Percentiles rank a stretch among this genome's conserved stretches.
Conservation (phyloP, 257 asterid genomes). For the Cruciata laevipes region DNA sequence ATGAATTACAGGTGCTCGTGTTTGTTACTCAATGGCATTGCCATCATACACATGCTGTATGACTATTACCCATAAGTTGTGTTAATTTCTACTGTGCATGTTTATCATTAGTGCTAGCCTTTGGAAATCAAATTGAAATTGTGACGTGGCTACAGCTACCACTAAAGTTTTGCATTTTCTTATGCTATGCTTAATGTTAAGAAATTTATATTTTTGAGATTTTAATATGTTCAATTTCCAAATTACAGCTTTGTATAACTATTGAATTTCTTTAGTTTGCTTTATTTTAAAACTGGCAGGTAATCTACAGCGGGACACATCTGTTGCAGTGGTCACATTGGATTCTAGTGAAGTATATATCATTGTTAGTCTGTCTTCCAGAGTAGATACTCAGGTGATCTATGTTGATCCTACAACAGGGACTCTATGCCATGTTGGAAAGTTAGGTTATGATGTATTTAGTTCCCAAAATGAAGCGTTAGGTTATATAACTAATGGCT, state of each 20-base stretch:
- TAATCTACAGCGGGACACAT: conserved; percentile 58
- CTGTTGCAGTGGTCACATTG: conserved; percentile 69
- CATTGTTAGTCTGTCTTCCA: conserved; percentile 64
- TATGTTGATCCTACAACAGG: conserved; percentile 98
- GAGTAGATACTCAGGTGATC: conserved; percentile 86
- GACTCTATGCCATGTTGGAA: conserved; percentile 54
- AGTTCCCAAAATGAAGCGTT: conserved; percentile 78
- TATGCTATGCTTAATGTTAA: background rate
- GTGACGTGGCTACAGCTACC: background rate
- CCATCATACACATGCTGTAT: background rate
- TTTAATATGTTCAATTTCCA: background rate
- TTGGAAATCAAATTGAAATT: background rate
- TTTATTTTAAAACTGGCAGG: conserved; percentile 25
- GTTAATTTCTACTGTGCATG: too few relatives aligned
- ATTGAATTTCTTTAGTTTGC: background rate
- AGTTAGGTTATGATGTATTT: conserved; percentile 74
- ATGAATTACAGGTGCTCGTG: background rate
- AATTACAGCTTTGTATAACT: background rate
- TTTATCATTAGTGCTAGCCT: background rate
- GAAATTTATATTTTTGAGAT: too few relatives aligned
- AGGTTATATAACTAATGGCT: conserved; percentile 62
- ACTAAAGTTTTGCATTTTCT: background rate
- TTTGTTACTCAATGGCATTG: background rate
- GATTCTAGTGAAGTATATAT: conserved; percentile 89
- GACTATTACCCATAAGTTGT: background rate